Conservation (phyloP, 129 eudicot genomes). For the Pseudognaphalium luteoalbum region DNA sequence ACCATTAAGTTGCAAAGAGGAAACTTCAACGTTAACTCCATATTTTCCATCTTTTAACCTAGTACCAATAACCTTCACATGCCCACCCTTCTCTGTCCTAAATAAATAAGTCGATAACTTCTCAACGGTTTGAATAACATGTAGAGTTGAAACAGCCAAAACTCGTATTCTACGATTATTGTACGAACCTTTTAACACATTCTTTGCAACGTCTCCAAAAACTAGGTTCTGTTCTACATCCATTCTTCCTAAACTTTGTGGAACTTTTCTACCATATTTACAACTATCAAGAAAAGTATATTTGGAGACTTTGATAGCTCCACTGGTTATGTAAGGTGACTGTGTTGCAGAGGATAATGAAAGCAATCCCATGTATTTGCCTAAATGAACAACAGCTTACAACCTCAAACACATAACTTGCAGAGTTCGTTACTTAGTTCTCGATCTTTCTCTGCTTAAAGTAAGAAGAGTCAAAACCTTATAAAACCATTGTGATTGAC, state of each 20-base stretch:
- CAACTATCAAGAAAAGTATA: conserved; percentile 22
- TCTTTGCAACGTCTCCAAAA: conserved; percentile 25
- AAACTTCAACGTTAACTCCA: conserved; percentile 54
- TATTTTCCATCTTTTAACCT: conserved; percentile 46
- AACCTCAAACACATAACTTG: conserved; percentile 33
- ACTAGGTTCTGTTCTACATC: conserved; percentile 29
- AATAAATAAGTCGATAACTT: conserved; percentile 53
- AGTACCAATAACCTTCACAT: conserved; percentile 69
- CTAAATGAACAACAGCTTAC: conserved; percentile 18
- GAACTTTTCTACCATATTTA: conserved; percentile 27
- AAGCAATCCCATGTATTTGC: conserved; percentile 47
- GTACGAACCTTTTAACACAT: conserved; percentile 27
- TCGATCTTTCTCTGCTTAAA: conserved; percentile 27
- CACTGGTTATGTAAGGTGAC: conserved; percentile 33
- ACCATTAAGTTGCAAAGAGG: conserved; percentile 38
- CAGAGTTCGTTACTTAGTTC: conserved; percentile 26
- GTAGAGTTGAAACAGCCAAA: conserved; percentile 46
- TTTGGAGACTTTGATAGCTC: conserved; percentile 36
- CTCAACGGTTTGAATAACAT: conserved; percentile 39
- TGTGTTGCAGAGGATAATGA: conserved; percentile 34
- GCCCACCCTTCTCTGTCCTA: conserved; percentile 64
- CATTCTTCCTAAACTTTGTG: conserved; percentile 27
- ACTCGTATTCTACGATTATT: conserved; percentile 31
- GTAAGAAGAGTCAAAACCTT: conserved; percentile 6
- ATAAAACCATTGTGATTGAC: conserved; percentile 4